Evolutionary conservation across 2,329 filamentous ascomycete genomes (phyloP).

Genomic region (Phoma sp.): DNA sequence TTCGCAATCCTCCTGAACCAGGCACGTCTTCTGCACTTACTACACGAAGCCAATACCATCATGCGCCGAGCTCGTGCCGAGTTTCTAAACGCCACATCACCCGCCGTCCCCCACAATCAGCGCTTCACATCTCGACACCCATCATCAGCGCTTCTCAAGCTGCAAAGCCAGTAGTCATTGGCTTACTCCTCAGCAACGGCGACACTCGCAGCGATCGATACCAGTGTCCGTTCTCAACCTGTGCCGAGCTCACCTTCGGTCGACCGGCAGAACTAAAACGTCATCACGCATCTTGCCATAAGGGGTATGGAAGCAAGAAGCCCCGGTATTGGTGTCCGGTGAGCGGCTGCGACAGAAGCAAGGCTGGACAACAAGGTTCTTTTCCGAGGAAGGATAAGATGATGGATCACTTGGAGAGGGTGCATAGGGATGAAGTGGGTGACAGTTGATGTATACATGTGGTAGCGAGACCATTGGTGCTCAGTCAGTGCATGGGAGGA

Average conservation of each 20-base stretch:
- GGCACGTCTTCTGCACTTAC: no score
- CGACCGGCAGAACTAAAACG: constrained; percentile 12
- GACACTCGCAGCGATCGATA: constrained; percentile 2
- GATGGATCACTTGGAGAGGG: constrained; percentile 14
- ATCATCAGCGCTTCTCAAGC: not conserved
- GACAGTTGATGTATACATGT: not conserved
- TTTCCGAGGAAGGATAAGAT: constrained; percentile 20
- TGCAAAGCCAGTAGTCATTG: not conserved
- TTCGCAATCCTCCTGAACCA: no score
- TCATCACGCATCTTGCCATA: not conserved
- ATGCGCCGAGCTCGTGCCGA: no score
- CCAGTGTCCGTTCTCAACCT: constrained; percentile 1
- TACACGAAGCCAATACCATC: no score
- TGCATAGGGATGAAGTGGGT: constrained; percentile 9
- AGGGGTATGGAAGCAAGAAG: not conserved
- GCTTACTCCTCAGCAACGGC: not conserved
- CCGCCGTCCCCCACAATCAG: no score
- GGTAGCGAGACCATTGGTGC: constrained; percentile 4
- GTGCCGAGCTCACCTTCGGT: constrained; percentile 2
- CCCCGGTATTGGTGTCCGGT: constrained; percentile 14
- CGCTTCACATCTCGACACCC: no score
- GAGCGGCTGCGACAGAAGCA: constrained; percentile 3
- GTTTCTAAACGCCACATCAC: no score
- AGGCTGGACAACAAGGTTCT: not conserved
- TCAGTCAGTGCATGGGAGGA: constrained; percentile 3